Evolutionary conservation across 1,284 basidiomycete species (phyloP).

Genomic region (Amylostereum areolatum): DNA sequence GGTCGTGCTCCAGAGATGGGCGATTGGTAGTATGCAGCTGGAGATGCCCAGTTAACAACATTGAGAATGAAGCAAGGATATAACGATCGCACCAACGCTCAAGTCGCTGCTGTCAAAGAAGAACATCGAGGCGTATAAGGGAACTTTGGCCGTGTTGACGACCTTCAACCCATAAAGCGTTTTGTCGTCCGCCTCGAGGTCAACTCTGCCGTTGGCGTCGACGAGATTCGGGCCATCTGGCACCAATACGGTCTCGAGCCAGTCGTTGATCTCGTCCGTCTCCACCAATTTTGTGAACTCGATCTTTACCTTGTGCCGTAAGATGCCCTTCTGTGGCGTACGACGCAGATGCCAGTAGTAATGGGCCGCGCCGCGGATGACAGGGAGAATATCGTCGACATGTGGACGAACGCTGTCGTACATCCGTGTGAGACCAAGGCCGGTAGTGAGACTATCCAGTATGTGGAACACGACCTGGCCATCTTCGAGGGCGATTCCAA

Average conservation of each 20-base stretch:
- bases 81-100: background rate
- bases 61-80: background rate
- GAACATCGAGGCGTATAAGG: background rate
- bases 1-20: background rate
- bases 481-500: background rate
- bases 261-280: background rate
- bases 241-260: background rate
- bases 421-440: background rate
- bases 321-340: background rate
- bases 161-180: background rate
- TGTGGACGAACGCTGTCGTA: background rate
- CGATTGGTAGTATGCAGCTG: background rate
- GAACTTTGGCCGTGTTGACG: background rate
- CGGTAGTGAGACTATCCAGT: background rate
- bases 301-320: background rate
- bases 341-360: constrained; percentile 5
- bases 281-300: background rate
- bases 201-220: background rate
- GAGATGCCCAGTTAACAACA: background rate
- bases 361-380: constrained; percentile 1
- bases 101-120: background rate
- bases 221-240: background rate
- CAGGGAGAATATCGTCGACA: background rate
- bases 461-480: background rate
- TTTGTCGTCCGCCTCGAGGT: background rate